Evolutionary conservation across 129 eudicot species (phyloP), one percentile per base, ranked within the genome.

Genomic region (Smallanthus sonchifolius): DNA sequence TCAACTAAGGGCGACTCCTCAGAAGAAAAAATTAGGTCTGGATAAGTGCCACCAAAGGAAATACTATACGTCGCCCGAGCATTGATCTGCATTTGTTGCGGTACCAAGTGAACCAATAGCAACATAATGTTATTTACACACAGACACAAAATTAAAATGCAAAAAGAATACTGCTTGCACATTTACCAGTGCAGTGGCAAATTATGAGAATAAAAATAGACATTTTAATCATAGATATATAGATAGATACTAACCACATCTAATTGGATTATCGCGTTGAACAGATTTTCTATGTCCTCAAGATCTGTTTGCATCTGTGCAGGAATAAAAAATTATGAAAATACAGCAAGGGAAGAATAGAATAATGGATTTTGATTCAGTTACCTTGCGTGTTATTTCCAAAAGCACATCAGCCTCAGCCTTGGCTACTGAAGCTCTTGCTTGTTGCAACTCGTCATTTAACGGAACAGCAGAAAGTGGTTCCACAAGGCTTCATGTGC

Each of bases 381-480:
- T 72, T 71, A 88, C 98, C 98, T 88, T 90, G 56, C 79, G 76
- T 56, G 97, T 83, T 78, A 94, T 86, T 83, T 83, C 87, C 55
- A 86, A 80, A 54, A 90, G 97, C 77, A 94, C 97, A 76, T 90
- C 98, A 24, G 86, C 81, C 86, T 94, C 98, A 2, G 97, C 97
- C 83, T 88, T 89, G 17, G 90, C 83, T 56, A 90, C 87, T 45
- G 91, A 79, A 19, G 81, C 85, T 72, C 86, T 90, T 56, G 93
- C 97, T 81, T 83, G 92, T 72, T 86, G 96, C 86, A 94, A 82
- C 73, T 88, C 98, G 82, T 94, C 98, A 85, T 94, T 94, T 69
- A 94, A 28, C 32, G 96, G 96, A 78, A 94, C 88, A 75, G 98
- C 97, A 81, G 91, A 77, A 45, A 94, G 84, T 56, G 97, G 97